Conservation (phyloP, 306 rosid species). For the Benincasa hispida region DNA sequence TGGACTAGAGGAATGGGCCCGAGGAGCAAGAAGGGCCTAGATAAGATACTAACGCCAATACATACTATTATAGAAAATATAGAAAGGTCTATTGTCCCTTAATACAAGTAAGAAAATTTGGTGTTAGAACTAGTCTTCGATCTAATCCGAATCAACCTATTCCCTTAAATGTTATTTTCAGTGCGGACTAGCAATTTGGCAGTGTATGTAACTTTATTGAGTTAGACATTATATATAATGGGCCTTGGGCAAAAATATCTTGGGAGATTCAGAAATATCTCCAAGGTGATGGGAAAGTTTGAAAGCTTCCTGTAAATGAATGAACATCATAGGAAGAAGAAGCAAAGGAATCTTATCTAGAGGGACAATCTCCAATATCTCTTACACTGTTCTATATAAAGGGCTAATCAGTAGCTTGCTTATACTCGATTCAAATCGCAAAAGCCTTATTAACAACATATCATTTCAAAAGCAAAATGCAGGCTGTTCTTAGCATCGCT, state of each 20-base stretch:
- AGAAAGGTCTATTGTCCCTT: not conserved
- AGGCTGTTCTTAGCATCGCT: constrained; percentile 29
- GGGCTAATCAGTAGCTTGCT: not conserved
- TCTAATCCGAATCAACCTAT: not conserved
- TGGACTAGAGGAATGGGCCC: no score
- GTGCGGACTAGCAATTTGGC: not conserved
- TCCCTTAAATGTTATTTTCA: not conserved
- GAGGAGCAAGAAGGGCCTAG: no score
- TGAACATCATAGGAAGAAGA: not conserved
- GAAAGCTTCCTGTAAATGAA: not conserved
- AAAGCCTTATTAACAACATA: not conserved
- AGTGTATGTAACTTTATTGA: not conserved
- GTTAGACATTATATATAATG: no score
- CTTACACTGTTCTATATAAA: not conserved
- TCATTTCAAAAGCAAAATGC: constrained; percentile 26
- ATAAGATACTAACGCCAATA: no score
- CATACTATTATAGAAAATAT: not conserved
- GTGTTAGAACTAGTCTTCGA: not conserved
- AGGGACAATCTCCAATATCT: not conserved
- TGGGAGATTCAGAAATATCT: not conserved
- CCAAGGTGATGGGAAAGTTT: not conserved
- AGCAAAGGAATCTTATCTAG: not conserved
- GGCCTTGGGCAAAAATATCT: not conserved
- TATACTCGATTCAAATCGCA: not conserved
- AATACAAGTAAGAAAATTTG: not conserved